Conservation (phyloP, 768 basidiomycete genomes). For the Mycena kentingensis region DNA sequence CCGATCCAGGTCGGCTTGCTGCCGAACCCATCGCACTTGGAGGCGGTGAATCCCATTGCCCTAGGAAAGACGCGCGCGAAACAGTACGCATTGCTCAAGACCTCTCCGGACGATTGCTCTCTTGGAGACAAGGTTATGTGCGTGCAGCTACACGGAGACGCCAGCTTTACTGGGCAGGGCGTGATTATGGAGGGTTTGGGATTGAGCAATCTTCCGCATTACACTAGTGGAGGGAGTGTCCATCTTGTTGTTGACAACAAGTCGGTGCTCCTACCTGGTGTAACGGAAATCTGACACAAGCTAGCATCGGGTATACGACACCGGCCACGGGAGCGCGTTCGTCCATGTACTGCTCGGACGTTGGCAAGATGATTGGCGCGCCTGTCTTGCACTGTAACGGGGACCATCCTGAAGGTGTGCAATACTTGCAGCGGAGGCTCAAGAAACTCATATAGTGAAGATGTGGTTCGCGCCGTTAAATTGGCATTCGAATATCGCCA, state of each 20-base stretch:
- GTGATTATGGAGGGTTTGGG: conserved; percentile 88
- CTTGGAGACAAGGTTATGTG: conserved; percentile 79
- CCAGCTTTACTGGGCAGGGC: conserved; percentile 89
- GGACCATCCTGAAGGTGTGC: conserved; percentile 78
- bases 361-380: conserved; percentile 88
- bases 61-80: conserved; percentile 90
- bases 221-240: conserved; percentile 86
- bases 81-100: conserved; percentile 79
- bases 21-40: conserved; percentile 81
- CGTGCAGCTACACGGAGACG: conserved; percentile 90
- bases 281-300: too few relatives aligned
- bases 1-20: conserved; percentile 74
- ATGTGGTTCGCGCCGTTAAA: conserved; percentile 83
- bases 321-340: conserved; percentile 84
- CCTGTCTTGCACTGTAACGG: conserved; percentile 92
- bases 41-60: conserved; percentile 87
- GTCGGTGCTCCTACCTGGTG: too few relatives aligned
- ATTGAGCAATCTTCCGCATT: conserved; percentile 87
- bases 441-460: conserved; percentile 40
- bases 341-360: conserved; percentile 83
- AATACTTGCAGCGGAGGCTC: background rate
- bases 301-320: conserved; percentile 89
- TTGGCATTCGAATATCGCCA: conserved; percentile 87
- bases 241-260: conserved; percentile 90
- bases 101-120: conserved; percentile 53